Evolutionary conservation across 176 grass and related monocot genomes (phyloP), one percentile per base, ranked within the genome.

Genomic region (Eragrostis curvula): DNA sequence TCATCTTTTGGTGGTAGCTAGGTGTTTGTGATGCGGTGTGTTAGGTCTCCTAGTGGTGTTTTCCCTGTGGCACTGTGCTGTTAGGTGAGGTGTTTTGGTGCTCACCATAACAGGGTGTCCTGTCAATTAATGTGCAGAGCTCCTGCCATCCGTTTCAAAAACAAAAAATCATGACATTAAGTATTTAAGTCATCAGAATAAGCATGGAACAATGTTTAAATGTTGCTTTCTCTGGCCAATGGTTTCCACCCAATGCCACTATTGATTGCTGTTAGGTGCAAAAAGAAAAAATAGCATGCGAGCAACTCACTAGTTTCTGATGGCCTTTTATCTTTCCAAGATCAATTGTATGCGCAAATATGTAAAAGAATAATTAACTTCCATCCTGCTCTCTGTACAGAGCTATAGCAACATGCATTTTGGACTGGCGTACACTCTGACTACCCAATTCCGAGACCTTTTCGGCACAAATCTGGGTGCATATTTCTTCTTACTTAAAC

Each of bases 181-280:
- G 69, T 30, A 25, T 32, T 51, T 17, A 72, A 51, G 29, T 23
- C 16, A 51, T 36, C 20, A 56, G 20, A 52, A 56, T 56, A 56
- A 18, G 52, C 52, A 56, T 56, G 52, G 52, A 56, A 56, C 52
- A 56, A 45, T 10, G 7, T 49, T 50, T 72, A 72, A 20, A 8
- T 2, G 13, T 5, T 49, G n/a, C 45, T 71, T 49, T 71, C 13
- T 49, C 23, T 71, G 27, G 69, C 12, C 14, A 71, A 17, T 24
- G 69, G 49, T 71, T 49, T 71, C 14, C 69, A 71, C 69, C 24
- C 49, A 63, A 71, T 10, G 28, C 28, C 27, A 24, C 50, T 55
- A 55, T 21, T 55, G 21, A 55, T 21, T 55, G 0, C 17, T 55
- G 17, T 21, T 21, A 36, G 32, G 32, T 36, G 32, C 32, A 36